These are phyloP conservation scores for Brasilioporus rufonigricans DNA, from an alignment of 768 basidiomycete genomes.

Conservation along the genomic window DNA sequence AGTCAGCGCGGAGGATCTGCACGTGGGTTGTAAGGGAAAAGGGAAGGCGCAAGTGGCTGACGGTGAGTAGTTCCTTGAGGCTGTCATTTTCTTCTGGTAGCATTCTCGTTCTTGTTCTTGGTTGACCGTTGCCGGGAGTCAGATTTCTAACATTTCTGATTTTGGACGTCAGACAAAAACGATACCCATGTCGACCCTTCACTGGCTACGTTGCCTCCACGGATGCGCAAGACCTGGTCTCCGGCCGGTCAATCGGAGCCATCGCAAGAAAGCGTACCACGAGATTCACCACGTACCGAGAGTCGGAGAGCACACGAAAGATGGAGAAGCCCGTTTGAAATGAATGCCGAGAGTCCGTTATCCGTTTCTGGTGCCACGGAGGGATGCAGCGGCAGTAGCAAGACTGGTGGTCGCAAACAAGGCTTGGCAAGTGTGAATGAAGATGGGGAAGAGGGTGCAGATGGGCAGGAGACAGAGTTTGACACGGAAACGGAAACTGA, in stretches of 20 bases:
- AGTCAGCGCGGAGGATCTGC: neutral
- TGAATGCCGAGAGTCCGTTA: conserved; percentile 21
- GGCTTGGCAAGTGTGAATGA: neutral
- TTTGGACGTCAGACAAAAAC: conserved; percentile 1
- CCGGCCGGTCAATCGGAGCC: neutral
- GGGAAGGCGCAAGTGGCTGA: conserved; percentile 15
- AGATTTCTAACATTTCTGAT: neutral
- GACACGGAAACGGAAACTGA: conserved; percentile 31
- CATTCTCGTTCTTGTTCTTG: neutral
- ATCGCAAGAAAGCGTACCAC: neutral
- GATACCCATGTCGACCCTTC: conserved; percentile 18
- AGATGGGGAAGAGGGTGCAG: conserved; percentile 14
- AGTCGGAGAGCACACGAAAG: conserved; percentile 17
- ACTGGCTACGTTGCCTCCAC: conserved; percentile 48
- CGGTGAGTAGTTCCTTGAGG: conserved; percentile 17
- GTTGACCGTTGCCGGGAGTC: neutral
- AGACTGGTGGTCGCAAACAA: neutral
- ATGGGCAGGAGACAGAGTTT: conserved; percentile 32
- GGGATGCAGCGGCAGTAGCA: neutral
- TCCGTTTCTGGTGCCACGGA: conserved; percentile 10
- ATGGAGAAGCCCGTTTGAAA: conserved; percentile 19
- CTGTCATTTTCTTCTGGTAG: neutral
- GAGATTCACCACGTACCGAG: neutral
- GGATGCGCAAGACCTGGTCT: conserved; percentile 56
- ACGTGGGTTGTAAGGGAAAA: conserved; percentile 16